Evolutionary conservation across 345 rosid genomes (phyloP).

Genomic region (Isatis tinctoria): DNA sequence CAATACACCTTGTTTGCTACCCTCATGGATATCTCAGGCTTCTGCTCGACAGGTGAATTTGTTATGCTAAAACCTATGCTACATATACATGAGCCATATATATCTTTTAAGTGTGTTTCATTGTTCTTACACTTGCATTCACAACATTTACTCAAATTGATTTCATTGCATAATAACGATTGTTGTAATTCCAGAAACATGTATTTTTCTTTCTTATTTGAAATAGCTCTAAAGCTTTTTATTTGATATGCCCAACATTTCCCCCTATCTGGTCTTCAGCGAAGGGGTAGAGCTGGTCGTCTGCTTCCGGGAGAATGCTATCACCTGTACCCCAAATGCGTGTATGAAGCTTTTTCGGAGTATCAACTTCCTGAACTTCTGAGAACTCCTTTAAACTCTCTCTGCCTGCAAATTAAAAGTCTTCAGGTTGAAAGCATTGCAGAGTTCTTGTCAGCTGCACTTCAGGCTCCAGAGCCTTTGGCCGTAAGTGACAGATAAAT

Average conservation of each 20-base stretch:
- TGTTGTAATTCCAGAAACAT: constrained; percentile 10
- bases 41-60: constrained; percentile 78
- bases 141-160: background rate
- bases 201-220: background rate
- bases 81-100: background rate
- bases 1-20: constrained; percentile 96
- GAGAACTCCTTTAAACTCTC: constrained; percentile 98
- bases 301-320: constrained; percentile 94
- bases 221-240: constrained; percentile 5
- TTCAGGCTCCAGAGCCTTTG: constrained; percentile 87
- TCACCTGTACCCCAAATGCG: constrained; percentile 86
- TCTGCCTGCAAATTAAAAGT: constrained; percentile 98
- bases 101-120: background rate
- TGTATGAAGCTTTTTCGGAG: constrained; percentile 91
- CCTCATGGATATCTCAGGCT: constrained; percentile 98
- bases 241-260: background rate
- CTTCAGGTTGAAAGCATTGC: constrained; percentile 85
- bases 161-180: background rate
- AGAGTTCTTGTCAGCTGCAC: constrained; percentile 90
- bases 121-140: background rate
- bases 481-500: constrained; percentile 58
- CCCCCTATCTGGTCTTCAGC: constrained; percentile 44
- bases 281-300: constrained; percentile 98
- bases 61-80: background rate
- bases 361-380: constrained; percentile 98